Evolutionary conservation across 805 yeast species (phyloP).

Genomic region (Barnettozyma vustinii): DNA sequence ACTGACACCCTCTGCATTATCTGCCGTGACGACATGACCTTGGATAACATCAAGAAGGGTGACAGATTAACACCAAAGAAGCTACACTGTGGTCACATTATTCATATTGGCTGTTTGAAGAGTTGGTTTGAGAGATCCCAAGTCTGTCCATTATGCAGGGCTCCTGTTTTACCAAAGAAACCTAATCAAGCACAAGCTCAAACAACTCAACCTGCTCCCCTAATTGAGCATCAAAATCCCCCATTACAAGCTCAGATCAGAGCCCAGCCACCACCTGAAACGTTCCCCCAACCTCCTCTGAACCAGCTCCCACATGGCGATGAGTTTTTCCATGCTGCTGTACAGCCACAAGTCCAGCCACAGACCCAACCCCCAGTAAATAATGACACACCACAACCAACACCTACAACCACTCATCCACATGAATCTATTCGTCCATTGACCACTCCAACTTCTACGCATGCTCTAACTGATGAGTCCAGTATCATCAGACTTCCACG

Average conservation of each 20-base stretch:
- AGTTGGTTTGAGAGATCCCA: conserved; percentile 92
- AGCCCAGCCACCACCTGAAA: neutral
- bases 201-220: neutral
- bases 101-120: conserved; percentile 85
- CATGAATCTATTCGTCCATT: too few relatives aligned
- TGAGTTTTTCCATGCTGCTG: neutral
- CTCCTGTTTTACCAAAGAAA: conserved; percentile 46
- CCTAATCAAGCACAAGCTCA: neutral
- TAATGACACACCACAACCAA: neutral
- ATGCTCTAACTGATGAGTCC: neutral
- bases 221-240: neutral
- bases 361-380: neutral
- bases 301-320: conserved; percentile 2
- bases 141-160: conserved; percentile 88
- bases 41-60: conserved; percentile 31
- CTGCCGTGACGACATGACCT: conserved; percentile 84
- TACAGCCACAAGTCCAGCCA: neutral
- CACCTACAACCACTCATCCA: too few relatives aligned
- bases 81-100: conserved; percentile 77
- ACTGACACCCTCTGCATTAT: conserved; percentile 72
- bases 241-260: neutral
- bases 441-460: too few relatives aligned
- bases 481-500: conserved; percentile 5
- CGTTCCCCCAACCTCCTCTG: neutral
- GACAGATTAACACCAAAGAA: conserved; percentile 62